Conservation (phyloP, 352 stramenopile species). For the Aphanomyces astaci region DNA sequence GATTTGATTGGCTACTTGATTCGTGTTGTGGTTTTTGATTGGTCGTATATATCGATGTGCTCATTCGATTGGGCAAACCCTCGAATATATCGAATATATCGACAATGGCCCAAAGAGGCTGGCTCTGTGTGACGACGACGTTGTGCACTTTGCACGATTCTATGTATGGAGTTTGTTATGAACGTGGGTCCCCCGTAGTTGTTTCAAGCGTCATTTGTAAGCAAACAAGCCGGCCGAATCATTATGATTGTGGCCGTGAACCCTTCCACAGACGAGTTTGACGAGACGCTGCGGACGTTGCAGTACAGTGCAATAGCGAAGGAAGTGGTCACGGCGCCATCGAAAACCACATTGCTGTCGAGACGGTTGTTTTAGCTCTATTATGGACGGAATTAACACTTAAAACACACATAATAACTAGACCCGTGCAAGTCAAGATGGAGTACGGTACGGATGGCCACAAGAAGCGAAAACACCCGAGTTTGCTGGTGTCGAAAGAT, state of each 20-base stretch:
- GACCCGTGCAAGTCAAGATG: slow-evolving; percentile 26
- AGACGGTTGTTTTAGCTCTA: not conserved
- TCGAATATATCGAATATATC: no score
- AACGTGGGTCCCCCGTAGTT: slow-evolving; percentile 45
- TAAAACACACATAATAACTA: no score
- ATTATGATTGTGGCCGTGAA: slow-evolving; percentile 98
- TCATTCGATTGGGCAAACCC: no score
- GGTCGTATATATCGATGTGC: no score
- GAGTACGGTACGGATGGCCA: slow-evolving; percentile 23
- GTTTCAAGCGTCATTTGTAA: slow-evolving; percentile 91
- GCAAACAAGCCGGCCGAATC: slow-evolving; percentile 72
- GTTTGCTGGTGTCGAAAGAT: not conserved
- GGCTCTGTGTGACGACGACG: no score
- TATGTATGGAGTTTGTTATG: no score
- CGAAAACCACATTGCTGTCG: not conserved
- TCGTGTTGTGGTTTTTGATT: no score
- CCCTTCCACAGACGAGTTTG: slow-evolving; percentile 88
- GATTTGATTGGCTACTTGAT: no score
- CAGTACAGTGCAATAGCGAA: slow-evolving; percentile 90
- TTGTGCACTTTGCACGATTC: no score
- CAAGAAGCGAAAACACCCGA: not conserved
- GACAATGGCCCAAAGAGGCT: no score
- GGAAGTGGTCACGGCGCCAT: slow-evolving; percentile 70
- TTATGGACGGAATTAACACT: no score
- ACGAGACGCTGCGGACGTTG: slow-evolving; percentile 94